Base-by-base conservation (phyloP, 2,329 filamentous ascomycete genomes). In the Pleomassaria siparia region DNA sequence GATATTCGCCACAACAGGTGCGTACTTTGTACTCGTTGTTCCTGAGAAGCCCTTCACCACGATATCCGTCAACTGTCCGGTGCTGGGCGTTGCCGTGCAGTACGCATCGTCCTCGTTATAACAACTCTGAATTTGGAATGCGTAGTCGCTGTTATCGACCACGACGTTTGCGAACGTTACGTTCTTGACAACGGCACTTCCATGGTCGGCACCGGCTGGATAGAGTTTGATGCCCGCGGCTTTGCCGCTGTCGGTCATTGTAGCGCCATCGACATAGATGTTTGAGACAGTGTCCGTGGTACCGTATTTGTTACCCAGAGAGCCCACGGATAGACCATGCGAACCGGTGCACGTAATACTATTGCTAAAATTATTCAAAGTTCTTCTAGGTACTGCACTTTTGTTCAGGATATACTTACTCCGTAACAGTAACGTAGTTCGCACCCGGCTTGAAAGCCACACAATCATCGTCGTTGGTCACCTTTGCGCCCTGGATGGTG, bases 161-260 rank as follows among this genome's bases (percentile, higher is more conserved):
- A 46, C 44, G 3, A 51, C 36, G n/a, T 37, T 41, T 20, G 43
- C 45, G n/a, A 22, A 51, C 1, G 49, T 51, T 0, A 51, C 45
- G 32, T 51, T 51, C 20, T 29, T 44, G 16, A 43, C 40, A 13
- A 33, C 32, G 4, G 40, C 24, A n/a, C 4, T 4, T 24, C 74
- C 73, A 47, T 76, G 67, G 4, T 40, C 46, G 1, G 55, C 55
- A 1, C 73, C 72, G 12, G 62, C 64, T 0, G 73, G 73, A 47
- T 77, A 77, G 2, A 72, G 62, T 55, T 78, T 78, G 54, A 78
- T 77, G 0, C 76, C 75, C 1, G 66, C 72, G 1, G 75, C 75
- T 49, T 78, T 77, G 24, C 69, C 71, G 2, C 67, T 74, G 18
- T 64, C 58, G 21, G 72, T 61, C 73, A 77, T 75, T 6, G 53